phyloP scores from a whole-genome alignment of 495 filamentous ascomycete genomes.

The Penicillium alfredii region DNA sequence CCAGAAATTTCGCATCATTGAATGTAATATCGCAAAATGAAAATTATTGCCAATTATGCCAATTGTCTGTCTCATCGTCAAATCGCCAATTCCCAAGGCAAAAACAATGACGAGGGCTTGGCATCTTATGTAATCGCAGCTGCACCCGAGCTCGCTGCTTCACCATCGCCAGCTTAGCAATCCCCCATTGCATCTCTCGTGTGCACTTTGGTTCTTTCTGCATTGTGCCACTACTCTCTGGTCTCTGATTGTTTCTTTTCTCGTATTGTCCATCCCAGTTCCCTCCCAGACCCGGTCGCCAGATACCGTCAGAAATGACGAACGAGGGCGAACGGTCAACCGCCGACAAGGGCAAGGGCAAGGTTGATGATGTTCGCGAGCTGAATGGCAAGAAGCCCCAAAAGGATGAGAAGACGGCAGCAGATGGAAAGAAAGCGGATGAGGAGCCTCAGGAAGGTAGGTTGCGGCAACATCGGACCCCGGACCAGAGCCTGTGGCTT shows the following conservation, averaged over 20 bases:
- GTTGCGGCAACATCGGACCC: constrained; percentile 11
- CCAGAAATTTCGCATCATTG: too few species aligned
- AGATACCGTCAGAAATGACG: constrained; percentile 62
- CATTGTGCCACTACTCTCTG: constrained; percentile 7
- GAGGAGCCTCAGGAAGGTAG: constrained; percentile 56
- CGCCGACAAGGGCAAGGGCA: constrained; percentile 94
- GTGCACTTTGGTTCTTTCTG: constrained; percentile 3
- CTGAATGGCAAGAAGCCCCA: constrained; percentile 57
- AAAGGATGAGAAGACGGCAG: constrained; percentile 60
- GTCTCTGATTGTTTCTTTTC: constrained; percentile 2
- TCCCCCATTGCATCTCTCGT: constrained; percentile 28
- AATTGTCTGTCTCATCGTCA: too few species aligned
- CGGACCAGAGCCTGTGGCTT: constrained; percentile 10
- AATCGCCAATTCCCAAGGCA: constrained; percentile 4
- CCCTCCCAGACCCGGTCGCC: constrained; percentile 26
- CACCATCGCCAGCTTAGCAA: constrained; percentile 40
- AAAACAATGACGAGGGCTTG: constrained; percentile 28
- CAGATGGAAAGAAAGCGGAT: constrained; percentile 69
- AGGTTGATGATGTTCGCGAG: constrained; percentile 60
- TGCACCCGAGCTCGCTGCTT: constrained; percentile 39
- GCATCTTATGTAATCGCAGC: constrained; percentile 38
- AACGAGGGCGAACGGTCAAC: constrained; percentile 84
- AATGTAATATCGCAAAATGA: too few species aligned
- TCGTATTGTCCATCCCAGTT: too few species aligned
- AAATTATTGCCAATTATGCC: too few species aligned